Conservation (phyloP, 2,329 filamentous ascomycete genomes). For the Penicillium sp. region DNA sequence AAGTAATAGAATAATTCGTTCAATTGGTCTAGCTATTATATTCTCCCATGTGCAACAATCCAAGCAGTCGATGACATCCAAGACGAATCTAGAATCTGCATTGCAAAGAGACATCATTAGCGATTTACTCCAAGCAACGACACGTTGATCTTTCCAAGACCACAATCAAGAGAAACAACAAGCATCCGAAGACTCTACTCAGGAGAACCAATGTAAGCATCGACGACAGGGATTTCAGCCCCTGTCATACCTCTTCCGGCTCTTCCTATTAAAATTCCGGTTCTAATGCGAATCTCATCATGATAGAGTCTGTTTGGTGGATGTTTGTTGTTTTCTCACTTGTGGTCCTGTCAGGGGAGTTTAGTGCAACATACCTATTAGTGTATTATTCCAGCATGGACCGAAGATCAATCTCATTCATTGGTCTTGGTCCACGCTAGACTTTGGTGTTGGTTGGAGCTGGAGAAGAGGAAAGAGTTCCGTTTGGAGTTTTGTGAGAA, state of each 20-base stretch:
- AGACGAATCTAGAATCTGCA: slow-evolving; percentile 1
- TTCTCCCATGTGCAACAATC: background rate
- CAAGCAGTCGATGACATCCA: background rate
- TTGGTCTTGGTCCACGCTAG: slow-evolving; percentile 9
- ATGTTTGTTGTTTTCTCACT: slow-evolving; percentile 6
- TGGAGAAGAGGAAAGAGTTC: slow-evolving; percentile 5
- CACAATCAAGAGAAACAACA: slow-evolving; percentile 12
- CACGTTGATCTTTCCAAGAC: background rate
- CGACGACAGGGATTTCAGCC: slow-evolving; percentile 40
- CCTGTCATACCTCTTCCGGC: slow-evolving; percentile 50
- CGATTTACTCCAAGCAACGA: slow-evolving; percentile 9
- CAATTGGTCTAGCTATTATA: background rate
- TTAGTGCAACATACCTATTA: slow-evolving; percentile 8
- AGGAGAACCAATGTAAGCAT: slow-evolving; percentile 52
- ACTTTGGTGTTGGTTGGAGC: slow-evolving; percentile 2
- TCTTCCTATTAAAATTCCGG: slow-evolving; percentile 49
- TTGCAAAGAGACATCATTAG: slow-evolving; percentile 12
- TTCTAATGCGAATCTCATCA: slow-evolving; percentile 46
- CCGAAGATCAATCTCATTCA: slow-evolving; percentile 5
- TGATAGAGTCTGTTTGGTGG: slow-evolving; percentile 26
- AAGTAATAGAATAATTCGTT: background rate
- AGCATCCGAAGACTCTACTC: slow-evolving; percentile 31
- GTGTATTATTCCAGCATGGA: slow-evolving; percentile 6
- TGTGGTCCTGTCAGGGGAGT: background rate
- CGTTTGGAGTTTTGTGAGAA: slow-evolving; percentile 16